Evolutionary conservation across 768 basidiomycete genomes (phyloP).

Genomic region (Favolaschia claudopus): DNA sequence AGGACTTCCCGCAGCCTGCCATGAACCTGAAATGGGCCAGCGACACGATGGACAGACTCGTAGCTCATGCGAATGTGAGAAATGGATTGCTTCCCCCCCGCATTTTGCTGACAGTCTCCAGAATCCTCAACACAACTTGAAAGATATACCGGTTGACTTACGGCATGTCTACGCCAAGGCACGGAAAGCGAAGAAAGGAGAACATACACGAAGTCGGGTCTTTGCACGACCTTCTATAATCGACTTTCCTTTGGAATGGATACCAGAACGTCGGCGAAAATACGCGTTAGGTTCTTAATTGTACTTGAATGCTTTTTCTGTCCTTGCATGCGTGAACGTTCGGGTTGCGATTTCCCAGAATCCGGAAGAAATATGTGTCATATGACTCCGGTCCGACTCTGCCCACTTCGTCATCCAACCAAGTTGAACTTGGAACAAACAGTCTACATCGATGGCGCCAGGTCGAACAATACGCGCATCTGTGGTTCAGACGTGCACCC

Average conservation of each 20-base stretch:
- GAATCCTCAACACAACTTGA: slow-evolving; percentile 55
- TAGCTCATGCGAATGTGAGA: slow-evolving; percentile 88
- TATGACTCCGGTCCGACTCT: not conserved
- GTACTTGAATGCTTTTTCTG: slow-evolving; percentile 4
- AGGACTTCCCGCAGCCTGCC: slow-evolving; percentile 79
- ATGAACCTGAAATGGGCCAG: slow-evolving; percentile 97
- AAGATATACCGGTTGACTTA: slow-evolving; percentile 79
- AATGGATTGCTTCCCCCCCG: slow-evolving; percentile 5
- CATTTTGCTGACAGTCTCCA: slow-evolving; percentile 34
- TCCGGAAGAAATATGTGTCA: not conserved
- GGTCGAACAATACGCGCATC: slow-evolving; percentile 49
- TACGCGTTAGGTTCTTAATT: slow-evolving; percentile 9
- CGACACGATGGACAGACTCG: slow-evolving; percentile 80
- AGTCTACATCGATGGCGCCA: not conserved
- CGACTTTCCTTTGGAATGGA: slow-evolving; percentile 90
- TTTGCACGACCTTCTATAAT: slow-evolving; percentile 67
- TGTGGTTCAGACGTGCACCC: slow-evolving; percentile 60
- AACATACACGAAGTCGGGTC: slow-evolving; percentile 63
- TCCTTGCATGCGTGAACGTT: too few relatives aligned
- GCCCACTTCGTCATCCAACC: not conserved
- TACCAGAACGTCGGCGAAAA: slow-evolving; percentile 49
- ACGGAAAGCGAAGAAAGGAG: slow-evolving; percentile 77
- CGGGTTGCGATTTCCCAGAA: not conserved
- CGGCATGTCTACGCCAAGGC: slow-evolving; percentile 80
- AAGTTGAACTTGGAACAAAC: too few relatives aligned